Base-by-base conservation (phyloP, 331 rosid species). In the Phaseolus coccineus region DNA sequence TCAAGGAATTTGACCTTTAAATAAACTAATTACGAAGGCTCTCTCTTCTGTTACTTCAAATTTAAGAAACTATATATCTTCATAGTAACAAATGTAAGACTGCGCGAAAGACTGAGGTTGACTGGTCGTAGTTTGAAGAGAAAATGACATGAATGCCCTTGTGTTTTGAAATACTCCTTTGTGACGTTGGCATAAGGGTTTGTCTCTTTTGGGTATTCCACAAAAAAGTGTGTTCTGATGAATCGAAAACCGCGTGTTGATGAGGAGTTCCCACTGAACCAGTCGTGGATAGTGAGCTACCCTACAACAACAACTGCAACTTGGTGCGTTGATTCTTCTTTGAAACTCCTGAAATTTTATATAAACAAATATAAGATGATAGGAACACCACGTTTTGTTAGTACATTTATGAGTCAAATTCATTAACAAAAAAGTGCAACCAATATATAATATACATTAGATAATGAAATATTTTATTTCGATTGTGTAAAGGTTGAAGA, bases 1-100 rank as follows among this genome's bases (percentile, higher is more conserved):
- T 84, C 84, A 84, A 83, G 8, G 57, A 16, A 4, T 58, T 83
- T 68, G 81, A 78, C 77, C 74, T 48, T 46, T 73, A 33, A 64
- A 72, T n/a, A 48, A 39, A 48, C 37, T 33, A 57, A 8, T 3
- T 46, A 11, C 48, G 66, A 40, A 27, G 74, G 58, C 31, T 69
- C 16, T 69, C 16, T 28, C 25, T 31, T 47, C 0, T 33, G 11
- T 24, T 1, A 50, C 15, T 79, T 71, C 56, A 51, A 64, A 52
- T 13, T 8, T 25, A 14, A 46, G 62, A 64, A 76, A 28, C 48
- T 50, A 2, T 7, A 6, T 15, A 6, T 33, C 3, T 11, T 46
- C 2, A 46, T 42, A 46, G 51, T 46, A 46, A 46, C 35, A 25
- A 25, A 57, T 25, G 16, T 57, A 57, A 57, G 63, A 30, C 22